Percentiles rank a stretch among this genome's conserved stretches.
phyloP scores from a whole-genome alignment of 495 filamentous ascomycete genomes.

The Neurospora sp. region DNA sequence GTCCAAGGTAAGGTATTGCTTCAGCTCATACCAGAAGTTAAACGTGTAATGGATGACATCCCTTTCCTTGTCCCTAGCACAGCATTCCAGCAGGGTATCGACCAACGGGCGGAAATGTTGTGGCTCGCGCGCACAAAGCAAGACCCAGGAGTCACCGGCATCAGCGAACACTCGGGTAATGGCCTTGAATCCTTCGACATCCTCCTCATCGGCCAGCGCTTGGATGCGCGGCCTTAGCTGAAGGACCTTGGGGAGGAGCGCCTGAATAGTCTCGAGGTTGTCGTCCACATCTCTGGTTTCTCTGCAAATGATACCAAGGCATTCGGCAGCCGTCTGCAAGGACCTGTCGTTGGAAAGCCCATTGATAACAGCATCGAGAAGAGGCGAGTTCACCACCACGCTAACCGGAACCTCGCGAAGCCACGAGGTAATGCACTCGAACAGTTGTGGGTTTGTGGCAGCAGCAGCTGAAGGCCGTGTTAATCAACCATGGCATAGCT shows the following conservation, averaged over 20 bases:
- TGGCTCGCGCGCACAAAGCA: conserved; percentile 78
- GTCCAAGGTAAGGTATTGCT: conserved; percentile 87
- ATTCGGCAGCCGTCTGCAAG: conserved; percentile 87
- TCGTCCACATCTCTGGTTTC: conserved; percentile 93
- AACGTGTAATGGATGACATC: conserved; percentile 90
- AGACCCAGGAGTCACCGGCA: conserved; percentile 87
- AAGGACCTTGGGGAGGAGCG: conserved; percentile 75
- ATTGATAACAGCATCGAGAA: conserved; percentile 71
- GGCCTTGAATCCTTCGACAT: conserved; percentile 79
- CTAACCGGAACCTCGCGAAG: conserved; percentile 78
- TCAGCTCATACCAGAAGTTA: conserved; percentile 96
- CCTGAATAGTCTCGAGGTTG: conserved; percentile 66
- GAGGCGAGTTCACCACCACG: conserved; percentile 72
- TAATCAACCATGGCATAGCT: neutral
- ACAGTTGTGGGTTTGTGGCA: conserved; percentile 76
- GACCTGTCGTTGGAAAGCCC: conserved; percentile 65
- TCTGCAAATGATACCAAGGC: conserved; percentile 77
- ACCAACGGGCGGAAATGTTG: conserved; percentile 75
- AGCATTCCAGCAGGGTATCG: conserved; percentile 83
- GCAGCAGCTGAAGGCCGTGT: conserved; percentile 40
- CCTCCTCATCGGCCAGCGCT: conserved; percentile 65
- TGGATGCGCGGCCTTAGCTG: conserved; percentile 69
- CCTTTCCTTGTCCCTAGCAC: conserved; percentile 71
- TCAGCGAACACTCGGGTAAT: conserved; percentile 84
- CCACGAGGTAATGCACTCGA: conserved; percentile 96